Base-by-base conservation (phyloP, 345 rosid species). In the Brassica nigra region DNA sequence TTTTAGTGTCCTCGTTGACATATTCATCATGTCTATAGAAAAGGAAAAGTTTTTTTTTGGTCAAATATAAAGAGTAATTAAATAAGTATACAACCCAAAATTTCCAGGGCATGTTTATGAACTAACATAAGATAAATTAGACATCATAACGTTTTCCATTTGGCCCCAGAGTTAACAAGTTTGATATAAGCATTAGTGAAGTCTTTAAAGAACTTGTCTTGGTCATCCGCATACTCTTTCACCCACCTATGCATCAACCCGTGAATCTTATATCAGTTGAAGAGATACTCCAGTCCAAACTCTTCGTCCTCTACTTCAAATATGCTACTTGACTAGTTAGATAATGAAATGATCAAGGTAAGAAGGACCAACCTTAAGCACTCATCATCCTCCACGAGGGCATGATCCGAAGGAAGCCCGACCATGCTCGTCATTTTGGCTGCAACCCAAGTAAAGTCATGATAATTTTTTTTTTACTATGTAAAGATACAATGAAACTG, bases 341-440 rank as follows among this genome's bases (percentile, higher is more conserved):
- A 16, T 55, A 37, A 14, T 9, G 42, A 57, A 29, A 57, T 2
- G 69, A 33, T 20, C 16, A 59, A 59, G 31, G 52, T 73, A 61
- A 68, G 70, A 52, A 68, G 44, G 44, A 69, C 64, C 4, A 80
- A 95, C 99, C 97, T 91, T 84, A 90, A 78, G 84, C 99, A 92
- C 74, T 91, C 95, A 42, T 82, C 84, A 71, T 95, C 97, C 75
- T 90, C 94, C 30, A 86, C 90, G 20, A 92, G 85, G 66, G 91
- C 93, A 75, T 78, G 99, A 85, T 95, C 97, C 54, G 97, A 91
- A 85, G 97, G 95, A 80, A 92, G 97, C 70, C 99, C 97, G 18
- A 91, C 83, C 97, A 92, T 89, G 84, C 85, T 89, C 8, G 91
- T 57, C 97, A 90, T 91, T 49, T 88, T 91, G 70, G 73, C 95